Evolutionary conservation across 257 asterid species (phyloP).

Genomic region (Coffea canephora): DNA sequence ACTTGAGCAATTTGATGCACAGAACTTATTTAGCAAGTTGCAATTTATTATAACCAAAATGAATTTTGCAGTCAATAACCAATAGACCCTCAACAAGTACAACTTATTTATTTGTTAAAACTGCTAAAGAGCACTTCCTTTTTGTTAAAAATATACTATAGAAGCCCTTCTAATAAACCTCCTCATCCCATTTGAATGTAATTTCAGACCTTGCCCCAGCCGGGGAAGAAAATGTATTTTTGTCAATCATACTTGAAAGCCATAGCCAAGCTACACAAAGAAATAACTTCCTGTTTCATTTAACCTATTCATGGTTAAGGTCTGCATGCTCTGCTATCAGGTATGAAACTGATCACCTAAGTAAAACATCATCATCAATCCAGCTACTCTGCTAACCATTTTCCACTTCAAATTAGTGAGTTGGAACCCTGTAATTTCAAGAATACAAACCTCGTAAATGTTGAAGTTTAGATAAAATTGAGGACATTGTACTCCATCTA

Average conservation of each 20-base stretch:
- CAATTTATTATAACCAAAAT: no score
- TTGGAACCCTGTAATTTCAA: conserved; percentile 13
- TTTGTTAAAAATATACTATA: no score
- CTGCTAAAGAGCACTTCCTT: neutral
- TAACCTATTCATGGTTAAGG: neutral
- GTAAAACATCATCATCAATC: neutral
- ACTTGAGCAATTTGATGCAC: neutral
- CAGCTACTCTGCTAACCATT: neutral
- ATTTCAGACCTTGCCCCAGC: neutral
- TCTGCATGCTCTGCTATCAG: neutral
- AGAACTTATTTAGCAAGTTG: neutral
- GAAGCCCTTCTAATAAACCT: neutral
- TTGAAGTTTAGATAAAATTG: conserved; percentile 75
- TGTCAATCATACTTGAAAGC: neutral
- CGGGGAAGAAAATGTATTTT: neutral
- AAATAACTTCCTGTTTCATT: neutral
- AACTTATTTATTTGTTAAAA: neutral
- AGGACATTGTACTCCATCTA: conserved; percentile 80
- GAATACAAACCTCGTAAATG: conserved; percentile 54
- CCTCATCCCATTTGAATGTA: neutral
- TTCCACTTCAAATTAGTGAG: neutral
- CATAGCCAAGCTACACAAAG: neutral
- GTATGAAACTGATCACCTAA: neutral
- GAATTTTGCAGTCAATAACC: neutral
- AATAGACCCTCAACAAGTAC: neutral